A percentile compares a stretch with the other conserved stretches of the same genome.
These are phyloP conservation scores for Cymodocea nodosa DNA, from an alignment of 116 monocot genomes.

Conservation along the genomic window DNA sequence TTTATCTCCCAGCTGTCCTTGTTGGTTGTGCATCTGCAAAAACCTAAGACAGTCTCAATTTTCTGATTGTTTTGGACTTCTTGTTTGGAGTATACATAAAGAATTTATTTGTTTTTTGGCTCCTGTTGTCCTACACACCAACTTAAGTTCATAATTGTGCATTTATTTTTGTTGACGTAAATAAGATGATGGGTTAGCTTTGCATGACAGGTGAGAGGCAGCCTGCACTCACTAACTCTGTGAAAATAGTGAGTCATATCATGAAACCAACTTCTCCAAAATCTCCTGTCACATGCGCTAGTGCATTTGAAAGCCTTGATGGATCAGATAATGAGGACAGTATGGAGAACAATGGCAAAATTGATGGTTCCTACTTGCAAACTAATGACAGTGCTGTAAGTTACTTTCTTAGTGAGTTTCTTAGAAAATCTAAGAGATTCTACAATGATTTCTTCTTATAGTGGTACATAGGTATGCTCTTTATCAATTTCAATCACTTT, in stretches of 20 bases:
- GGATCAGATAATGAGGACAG: slow-evolving; percentile 79
- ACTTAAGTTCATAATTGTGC: too few species aligned
- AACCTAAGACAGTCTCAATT: too few species aligned
- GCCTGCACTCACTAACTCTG: slow-evolving; percentile 20
- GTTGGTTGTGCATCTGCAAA: too few species aligned
- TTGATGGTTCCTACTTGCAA: slow-evolving; percentile 45
- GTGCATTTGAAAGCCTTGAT: slow-evolving; percentile 74
- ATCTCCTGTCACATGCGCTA: slow-evolving; percentile 75
- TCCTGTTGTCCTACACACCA: too few species aligned
- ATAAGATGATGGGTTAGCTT: neutral
- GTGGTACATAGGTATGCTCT: too few species aligned
- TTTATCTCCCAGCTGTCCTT: too few species aligned
- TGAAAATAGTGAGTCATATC: slow-evolving; percentile 40
- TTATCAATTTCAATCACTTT: too few species aligned
- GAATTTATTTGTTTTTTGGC: too few species aligned
- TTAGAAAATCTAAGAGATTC: neutral
- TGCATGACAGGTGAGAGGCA: slow-evolving; percentile 46
- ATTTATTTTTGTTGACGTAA: neutral
- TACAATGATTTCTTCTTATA: neutral
- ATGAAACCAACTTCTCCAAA: slow-evolving; percentile 60
- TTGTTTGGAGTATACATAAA: too few species aligned
- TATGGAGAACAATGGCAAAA: slow-evolving; percentile 27
- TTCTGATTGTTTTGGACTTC: too few species aligned
- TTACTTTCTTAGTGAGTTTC: neutral
- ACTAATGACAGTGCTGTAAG: slow-evolving; percentile 65